These are phyloP conservation scores for Bruguiera sexangula DNA, from an alignment of 345 rosid genomes.

Conservation along the genomic window DNA sequence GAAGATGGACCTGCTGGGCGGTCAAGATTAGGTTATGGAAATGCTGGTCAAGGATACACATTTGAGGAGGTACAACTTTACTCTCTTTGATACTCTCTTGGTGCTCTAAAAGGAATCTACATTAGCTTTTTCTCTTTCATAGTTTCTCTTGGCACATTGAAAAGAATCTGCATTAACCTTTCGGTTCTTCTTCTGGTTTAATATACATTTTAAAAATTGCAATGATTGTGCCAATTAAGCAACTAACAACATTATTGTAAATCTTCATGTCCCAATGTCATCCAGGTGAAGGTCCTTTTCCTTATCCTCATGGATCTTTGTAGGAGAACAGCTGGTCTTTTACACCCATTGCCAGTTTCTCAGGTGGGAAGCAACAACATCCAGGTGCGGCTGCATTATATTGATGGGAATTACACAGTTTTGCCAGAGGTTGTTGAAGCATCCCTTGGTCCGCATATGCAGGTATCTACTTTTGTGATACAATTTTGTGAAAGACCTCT, in stretches of 20 bases:
- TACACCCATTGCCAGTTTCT: conserved; percentile 86
- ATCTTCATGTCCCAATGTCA: conserved; percentile 2
- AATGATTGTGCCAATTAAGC: neutral
- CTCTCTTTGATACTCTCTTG: neutral
- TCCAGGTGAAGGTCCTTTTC: conserved; percentile 95
- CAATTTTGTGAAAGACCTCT: neutral
- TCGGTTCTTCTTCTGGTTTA: neutral
- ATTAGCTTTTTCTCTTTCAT: neutral
- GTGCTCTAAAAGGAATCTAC: neutral
- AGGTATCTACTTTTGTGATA: conserved; percentile 43
- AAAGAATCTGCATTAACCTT: neutral
- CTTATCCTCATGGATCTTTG: conserved; percentile 98
- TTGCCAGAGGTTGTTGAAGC: conserved; percentile 99
- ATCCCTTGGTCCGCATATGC: conserved; percentile 98
- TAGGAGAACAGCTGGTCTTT: conserved; percentile 66
- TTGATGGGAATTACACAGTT: conserved; percentile 94
- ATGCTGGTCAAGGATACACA: conserved; percentile 99
- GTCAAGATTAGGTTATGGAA: conserved; percentile 81
- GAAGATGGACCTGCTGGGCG: conserved; percentile 80
- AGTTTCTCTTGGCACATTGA: neutral
- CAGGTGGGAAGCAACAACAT: conserved; percentile 87
- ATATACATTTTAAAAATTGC: neutral
- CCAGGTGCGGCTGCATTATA: conserved; percentile 96
- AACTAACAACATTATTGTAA: neutral
- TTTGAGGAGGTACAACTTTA: conserved; percentile 73